Percentiles rank a stretch among this genome's conserved stretches.
These are phyloP conservation scores for Neofusicoccum umdonicola DNA, from an alignment of 2,329 filamentous ascomycete species.

Conservation along the genomic window DNA sequence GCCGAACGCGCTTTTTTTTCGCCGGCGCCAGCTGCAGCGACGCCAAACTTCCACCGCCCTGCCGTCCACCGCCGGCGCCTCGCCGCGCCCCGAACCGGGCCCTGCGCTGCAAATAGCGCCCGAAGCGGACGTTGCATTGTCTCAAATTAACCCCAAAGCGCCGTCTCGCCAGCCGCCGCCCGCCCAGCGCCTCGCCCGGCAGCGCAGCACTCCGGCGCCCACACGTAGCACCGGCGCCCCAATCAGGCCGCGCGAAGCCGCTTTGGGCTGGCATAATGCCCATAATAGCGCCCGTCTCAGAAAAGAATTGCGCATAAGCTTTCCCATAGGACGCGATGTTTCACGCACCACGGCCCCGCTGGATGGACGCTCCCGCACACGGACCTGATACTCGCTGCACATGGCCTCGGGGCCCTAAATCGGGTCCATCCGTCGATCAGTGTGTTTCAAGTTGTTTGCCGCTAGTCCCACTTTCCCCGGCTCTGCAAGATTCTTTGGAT, in stretches of 20 bases:
- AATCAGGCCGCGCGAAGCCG: background rate
- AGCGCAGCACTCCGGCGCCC: slow-evolving; percentile 10
- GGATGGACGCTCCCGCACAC: slow-evolving; percentile 8
- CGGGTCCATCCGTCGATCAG: slow-evolving; percentile 10
- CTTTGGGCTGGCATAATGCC: slow-evolving; percentile 3
- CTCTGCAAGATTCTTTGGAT: slow-evolving; percentile 20
- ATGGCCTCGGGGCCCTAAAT: slow-evolving; percentile 17
- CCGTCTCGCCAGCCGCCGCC: slow-evolving; percentile 8
- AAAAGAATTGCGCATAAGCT: slow-evolving; percentile 16
- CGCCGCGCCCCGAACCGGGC: background rate
- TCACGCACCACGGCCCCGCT: slow-evolving; percentile 6
- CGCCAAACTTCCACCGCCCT: background rate
- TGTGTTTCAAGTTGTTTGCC: slow-evolving; percentile 41
- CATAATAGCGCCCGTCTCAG: slow-evolving; percentile 14
- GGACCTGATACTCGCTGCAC: slow-evolving; percentile 14
- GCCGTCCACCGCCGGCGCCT: background rate
- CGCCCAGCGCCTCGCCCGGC: slow-evolving; percentile 4
- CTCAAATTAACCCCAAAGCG: slow-evolving; percentile 1
- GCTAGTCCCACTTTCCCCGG: slow-evolving; percentile 25
- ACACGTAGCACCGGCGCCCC: slow-evolving; percentile 5
- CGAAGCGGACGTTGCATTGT: background rate
- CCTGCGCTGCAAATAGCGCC: slow-evolving; percentile 9
- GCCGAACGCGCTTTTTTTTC: slow-evolving; percentile 7
- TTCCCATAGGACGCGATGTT: slow-evolving; percentile 1
- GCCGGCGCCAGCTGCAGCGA: slow-evolving; percentile 6